These are phyloP conservation scores for Bryoerythrophyllum caledonicum DNA, from an alignment of 225 moss, liverwort and hornwort genomes.

Conservation along the genomic window DNA sequence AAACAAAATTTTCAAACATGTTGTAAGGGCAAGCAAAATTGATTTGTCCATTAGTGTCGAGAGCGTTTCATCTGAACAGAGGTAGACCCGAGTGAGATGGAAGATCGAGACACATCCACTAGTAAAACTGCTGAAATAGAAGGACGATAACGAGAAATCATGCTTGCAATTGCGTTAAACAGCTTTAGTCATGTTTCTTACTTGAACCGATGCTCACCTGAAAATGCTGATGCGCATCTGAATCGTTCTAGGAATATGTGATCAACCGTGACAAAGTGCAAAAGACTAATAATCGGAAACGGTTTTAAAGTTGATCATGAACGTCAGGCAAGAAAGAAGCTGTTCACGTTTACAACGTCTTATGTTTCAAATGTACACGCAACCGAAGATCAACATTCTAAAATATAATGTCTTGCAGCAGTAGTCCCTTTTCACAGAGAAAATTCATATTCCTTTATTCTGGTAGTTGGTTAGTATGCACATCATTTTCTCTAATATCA, in stretches of 20 bases:
- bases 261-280: neutral
- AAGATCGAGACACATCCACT: neutral
- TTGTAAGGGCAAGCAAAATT: neutral
- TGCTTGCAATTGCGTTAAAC: neutral
- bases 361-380: neutral
- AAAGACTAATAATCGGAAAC: neutral
- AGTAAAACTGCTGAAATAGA: neutral
- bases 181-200: neutral
- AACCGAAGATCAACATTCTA: neutral
- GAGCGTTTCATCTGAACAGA: neutral
- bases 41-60: neutral
- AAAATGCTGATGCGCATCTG: neutral
- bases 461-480: neutral
- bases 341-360: neutral
- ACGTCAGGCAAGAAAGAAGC: neutral
- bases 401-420: neutral
- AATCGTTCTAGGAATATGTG: neutral
- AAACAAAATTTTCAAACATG: neutral
- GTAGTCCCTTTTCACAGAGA: neutral
- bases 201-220: neutral
- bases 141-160: neutral
- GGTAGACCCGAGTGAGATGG: neutral
- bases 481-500: neutral
- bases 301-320: neutral
- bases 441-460: neutral